These are phyloP conservation scores for Sporothrix pseudoabietina DNA, from an alignment of 2,329 filamentous ascomycete species.

Conservation along the genomic window DNA sequence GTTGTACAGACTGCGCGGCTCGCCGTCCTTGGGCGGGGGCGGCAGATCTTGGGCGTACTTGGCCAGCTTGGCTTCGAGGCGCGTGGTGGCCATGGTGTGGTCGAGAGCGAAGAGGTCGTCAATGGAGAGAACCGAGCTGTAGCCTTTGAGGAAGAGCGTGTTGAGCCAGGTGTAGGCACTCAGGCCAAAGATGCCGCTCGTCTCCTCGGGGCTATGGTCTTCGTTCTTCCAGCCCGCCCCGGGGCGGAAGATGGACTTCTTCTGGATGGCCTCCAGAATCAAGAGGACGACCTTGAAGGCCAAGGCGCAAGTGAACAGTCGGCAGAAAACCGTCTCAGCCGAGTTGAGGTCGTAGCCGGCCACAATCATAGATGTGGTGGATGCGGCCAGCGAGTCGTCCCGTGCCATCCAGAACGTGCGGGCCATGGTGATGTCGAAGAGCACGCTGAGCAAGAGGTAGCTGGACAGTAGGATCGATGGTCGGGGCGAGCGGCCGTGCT, in stretches of 20 bases:
- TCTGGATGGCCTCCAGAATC: conserved; percentile 36
- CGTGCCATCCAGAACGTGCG: conserved; percentile 48
- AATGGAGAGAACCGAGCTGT: conserved; percentile 40
- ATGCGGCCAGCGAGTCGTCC: not conserved
- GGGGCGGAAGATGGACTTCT: conserved; percentile 25
- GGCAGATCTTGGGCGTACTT: conserved; percentile 21
- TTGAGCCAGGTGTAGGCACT: conserved; percentile 44
- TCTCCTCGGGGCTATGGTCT: conserved; percentile 42
- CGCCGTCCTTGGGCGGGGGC: conserved; percentile 22
- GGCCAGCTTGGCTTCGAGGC: conserved; percentile 33
- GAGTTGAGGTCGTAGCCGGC: conserved; percentile 25
- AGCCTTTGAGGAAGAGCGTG: conserved; percentile 43
- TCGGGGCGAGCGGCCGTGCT: conserved; percentile 42
- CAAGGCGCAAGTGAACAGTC: conserved; percentile 34
- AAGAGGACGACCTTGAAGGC: conserved; percentile 35
- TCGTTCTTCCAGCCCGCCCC: conserved; percentile 29
- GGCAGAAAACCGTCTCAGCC: conserved; percentile 28
- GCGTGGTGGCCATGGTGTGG: conserved; percentile 25
- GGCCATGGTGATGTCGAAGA: conserved; percentile 49
- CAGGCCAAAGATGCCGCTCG: conserved; percentile 43
- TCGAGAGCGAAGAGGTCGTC: conserved; percentile 44
- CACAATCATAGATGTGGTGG: conserved; percentile 22
- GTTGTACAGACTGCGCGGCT: not conserved
- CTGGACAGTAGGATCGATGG: conserved; percentile 49
- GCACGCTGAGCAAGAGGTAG: conserved; percentile 47